Base-by-base conservation (phyloP, 768 basidiomycete species). In the Ramaria sp. region DNA sequence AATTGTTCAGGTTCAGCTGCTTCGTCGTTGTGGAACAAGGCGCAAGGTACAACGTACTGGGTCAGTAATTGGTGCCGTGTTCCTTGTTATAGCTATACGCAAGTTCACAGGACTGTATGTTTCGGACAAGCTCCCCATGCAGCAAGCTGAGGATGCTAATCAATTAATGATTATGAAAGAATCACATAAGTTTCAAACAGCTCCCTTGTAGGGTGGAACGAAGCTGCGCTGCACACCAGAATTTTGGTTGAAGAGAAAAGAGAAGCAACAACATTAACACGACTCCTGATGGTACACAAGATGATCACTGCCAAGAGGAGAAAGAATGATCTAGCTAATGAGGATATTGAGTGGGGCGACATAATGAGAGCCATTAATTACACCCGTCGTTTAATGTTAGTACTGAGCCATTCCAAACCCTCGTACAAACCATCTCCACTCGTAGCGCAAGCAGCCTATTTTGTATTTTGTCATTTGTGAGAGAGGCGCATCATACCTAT, bases 391-490 rank as follows among this genome's bases (percentile, higher is more conserved):
- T 88, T 88, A 74, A 91, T 85, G 77, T 91, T 91, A 61, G 81
- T 78, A 62, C 85, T 88, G 79, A 92, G 73, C 95, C 93, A 97
- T 74, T 97, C 94, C 62, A 96, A 78, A 71, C 95, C 95, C 73
- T 97, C 95, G 69, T 98, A 98, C 57, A 98, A 77, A 74, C 96
- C 96, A 68, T 98, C 96, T 61, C 95, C 96, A 62, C 90, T 94
- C 42, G 96, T 97, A 54, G 96, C 96, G 67, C 95, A 99, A 44
- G 96, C 92, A 61, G 95, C 90, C 89, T 99, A 61, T 25, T 53
- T 55, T 59, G 58, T 57, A 6, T n/a, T n/a, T n/a, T n/a, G n/a
- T 41, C 32, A 22, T 16, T 41, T 24, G n/a, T n/a, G 5, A 27
- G 34, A 39, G 30, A 55, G 30, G 16, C 30, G 44, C 48, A 30